phyloP scores from a whole-genome alignment of 768 basidiomycete genomes.

The Podaxis mareebaensis region DNA sequence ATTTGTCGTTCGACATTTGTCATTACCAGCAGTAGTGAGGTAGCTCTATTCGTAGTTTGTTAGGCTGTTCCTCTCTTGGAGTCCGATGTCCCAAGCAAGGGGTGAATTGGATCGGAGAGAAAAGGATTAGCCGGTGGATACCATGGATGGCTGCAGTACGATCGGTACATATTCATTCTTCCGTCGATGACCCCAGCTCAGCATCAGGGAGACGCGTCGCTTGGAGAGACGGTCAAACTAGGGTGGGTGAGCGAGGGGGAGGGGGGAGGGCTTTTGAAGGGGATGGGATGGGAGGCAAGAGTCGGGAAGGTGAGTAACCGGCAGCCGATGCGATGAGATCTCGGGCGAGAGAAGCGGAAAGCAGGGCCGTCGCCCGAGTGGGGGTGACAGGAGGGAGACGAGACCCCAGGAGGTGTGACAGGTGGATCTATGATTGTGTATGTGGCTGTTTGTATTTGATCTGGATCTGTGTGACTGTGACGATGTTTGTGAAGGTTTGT shows the following conservation, averaged over 20 bases:
- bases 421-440: constrained; percentile 12
- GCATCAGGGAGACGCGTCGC: not conserved
- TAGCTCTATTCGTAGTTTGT: not conserved
- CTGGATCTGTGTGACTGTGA: constrained; percentile 12
- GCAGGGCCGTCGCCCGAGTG: constrained; percentile 13
- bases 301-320: constrained; percentile 2
- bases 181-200: not conserved
- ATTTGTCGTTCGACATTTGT: not conserved
- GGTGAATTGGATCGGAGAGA: not conserved
- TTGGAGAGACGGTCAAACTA: not conserved
- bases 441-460: constrained; percentile 4
- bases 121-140: not conserved
- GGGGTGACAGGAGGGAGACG: not conserved
- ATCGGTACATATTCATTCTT: not conserved
- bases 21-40: not conserved
- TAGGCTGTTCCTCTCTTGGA: not conserved
- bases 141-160: not conserved
- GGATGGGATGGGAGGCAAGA: not conserved
- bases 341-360: constrained; percentile 8
- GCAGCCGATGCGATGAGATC: constrained; percentile 13
- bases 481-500: constrained; percentile 1
- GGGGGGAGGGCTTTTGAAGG: constrained; percentile 5
- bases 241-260: not conserved
- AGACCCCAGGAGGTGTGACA: constrained; percentile 11
- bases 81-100: not conserved